Base-by-base conservation (phyloP, 2,329 filamentous ascomycete species). In the Celoporthe dispersa region DNA sequence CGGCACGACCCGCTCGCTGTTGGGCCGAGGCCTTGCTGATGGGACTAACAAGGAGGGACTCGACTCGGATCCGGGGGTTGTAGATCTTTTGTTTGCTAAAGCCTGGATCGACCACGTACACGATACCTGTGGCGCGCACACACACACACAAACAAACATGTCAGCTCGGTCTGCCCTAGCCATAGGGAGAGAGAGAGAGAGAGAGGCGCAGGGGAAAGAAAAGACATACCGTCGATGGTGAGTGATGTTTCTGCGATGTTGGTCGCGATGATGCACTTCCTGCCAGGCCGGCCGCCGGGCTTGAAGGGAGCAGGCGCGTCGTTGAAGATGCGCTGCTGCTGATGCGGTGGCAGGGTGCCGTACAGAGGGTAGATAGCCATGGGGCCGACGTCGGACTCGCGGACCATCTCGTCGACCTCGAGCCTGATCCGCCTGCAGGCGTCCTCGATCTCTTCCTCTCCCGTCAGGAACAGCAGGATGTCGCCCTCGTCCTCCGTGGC, bases 11-110 rank as follows among this genome's bases (percentile, higher is more conserved):
- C 73, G 97, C 97, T 80, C 97, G 88, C 83, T 99, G 96, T 80
- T 98, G 94, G 12, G 97, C 96, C 1, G 96, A 98, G 33, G 96
- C 96, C 81, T 98, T 98, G 70, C 94, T 98, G 75, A 99, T 98
- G 31, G 96, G 94, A 3, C 96, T 98, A 6, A 99, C 95, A n/a
- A 99, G 86, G 9, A 99, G 87, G 0, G 96, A 98, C 82, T 99
- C 96, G 73, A 99, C 94, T 80, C 96, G 91, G 76, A 97, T 97
- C 72, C 96, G 91, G 31, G 96, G 95, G 81, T 99, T 98, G 85
- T 98, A 99, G 73, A 98, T 96, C 82, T 98, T 99, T 78, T 99
- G 96, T 84, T 99, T 99, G 84, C 94, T 97, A 84, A 99, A 99
- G 48, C 96, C 96, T 2, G 96, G 95, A 77, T 99, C 96, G n/a